A percentile compares a stretch with the other conserved stretches of the same genome.
phyloP scores from a whole-genome alignment of 306 rosid species.

The Urtica urens region DNA sequence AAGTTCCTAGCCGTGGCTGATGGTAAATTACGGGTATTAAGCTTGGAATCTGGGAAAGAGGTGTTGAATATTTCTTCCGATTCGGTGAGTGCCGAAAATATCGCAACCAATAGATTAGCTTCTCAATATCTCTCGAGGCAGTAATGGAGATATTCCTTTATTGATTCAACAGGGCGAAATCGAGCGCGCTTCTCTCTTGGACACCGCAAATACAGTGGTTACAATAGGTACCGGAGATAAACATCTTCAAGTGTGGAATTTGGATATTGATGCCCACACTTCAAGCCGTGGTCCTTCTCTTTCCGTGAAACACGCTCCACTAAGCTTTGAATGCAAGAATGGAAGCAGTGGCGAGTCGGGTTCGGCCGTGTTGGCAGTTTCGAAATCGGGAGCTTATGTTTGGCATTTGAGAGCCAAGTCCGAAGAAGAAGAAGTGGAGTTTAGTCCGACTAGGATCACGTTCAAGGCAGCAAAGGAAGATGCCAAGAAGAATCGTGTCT shows the following conservation, averaged over 20 bases:
- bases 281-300: conserved; percentile 35
- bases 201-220: conserved; percentile 32
- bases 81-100: conserved; percentile 22
- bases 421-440: conserved; percentile 26
- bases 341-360: conserved; percentile 24
- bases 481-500: conserved; percentile 21
- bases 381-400: conserved; percentile 22
- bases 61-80: conserved; percentile 30
- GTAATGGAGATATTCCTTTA: neutral
- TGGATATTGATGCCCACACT: conserved; percentile 29
- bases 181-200: conserved; percentile 28
- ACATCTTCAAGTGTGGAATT: conserved; percentile 46
- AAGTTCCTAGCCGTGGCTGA: conserved; percentile 32
- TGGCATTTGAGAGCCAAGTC: conserved; percentile 30
- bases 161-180: conserved; percentile 21
- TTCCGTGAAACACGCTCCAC: conserved; percentile 34
- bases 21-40: conserved; percentile 28
- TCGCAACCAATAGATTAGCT: conserved; percentile 1
- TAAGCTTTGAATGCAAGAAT: conserved; percentile 29
- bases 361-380: conserved; percentile 32
- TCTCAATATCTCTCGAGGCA: neutral
- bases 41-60: conserved; percentile 36
- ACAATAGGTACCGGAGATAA: conserved; percentile 34
- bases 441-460: conserved; percentile 26
- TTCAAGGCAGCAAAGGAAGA: conserved; percentile 13